Base-by-base conservation (phyloP, 805 yeast genomes). In the Metschnikowia hibisci region DNA sequence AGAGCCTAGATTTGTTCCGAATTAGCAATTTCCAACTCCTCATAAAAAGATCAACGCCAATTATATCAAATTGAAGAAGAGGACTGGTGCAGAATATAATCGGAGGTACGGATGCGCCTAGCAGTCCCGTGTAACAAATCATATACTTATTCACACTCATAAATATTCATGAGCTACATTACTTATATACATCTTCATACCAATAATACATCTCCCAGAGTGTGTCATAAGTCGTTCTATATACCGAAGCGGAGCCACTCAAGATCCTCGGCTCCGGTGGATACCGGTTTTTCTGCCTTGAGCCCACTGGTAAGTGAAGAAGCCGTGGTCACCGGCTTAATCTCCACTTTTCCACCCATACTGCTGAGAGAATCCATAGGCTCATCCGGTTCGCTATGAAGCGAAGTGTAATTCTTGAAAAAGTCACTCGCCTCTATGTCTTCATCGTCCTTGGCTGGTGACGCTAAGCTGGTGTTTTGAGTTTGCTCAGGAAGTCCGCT, bases 201-300 rank as follows among this genome's bases (percentile, higher is more conserved):
- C n/a, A n/a, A n/a, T n/a, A n/a, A n/a, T n/a, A n/a, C n/a, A n/a
- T 20, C 22, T 20, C 23, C 23, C 7, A 6, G 6, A 27, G 13
- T 27, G 29, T 13, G 13, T 27, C 29, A 12, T 27, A 11, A 27
- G 12, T n/a, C 13, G 29, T 27, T 11, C 20, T 32, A 61, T 13
- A 60, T 47, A 43, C 62, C 66, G 41, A 62, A 63, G 51, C 62
- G 63, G 42, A 63, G 53, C 67, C 67, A 63, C 39, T 62, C 66
- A 26, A 63, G 52, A 33, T 61, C 64, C 2, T 35, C 44, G 2
- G 20, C 23, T 8, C 20, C 6, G 16, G 18, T 20, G 26, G 28
- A 37, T 37, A 29, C 31, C 13, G 49, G 33, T 41, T 37, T 29
- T 14, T 30, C 33, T 4, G 32, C 33, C 49, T 43, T 51, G 38